Percentiles rank a stretch among this genome's conserved stretches.
These are phyloP conservation scores for Podila clonocystis DNA, from an alignment of 192 early-diverging fungal genomes.

Conservation along the genomic window DNA sequence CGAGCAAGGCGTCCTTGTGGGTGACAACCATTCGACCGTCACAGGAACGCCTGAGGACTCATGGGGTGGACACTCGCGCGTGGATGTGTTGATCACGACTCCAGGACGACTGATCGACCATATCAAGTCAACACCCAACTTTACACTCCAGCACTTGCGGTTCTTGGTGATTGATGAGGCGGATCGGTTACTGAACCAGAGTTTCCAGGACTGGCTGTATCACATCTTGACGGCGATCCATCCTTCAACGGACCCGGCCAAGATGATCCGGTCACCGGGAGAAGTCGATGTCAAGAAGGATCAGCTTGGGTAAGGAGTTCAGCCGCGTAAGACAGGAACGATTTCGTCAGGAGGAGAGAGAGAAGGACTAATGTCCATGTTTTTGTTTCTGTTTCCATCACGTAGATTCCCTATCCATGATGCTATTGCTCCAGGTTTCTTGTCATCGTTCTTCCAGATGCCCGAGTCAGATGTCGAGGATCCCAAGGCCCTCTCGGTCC, in stretches of 20 bases:
- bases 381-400: background rate
- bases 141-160: constrained; percentile 90
- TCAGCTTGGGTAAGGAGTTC: constrained; percentile 23
- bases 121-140: constrained; percentile 82
- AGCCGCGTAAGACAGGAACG: no score
- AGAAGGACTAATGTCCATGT: background rate
- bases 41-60: constrained; percentile 18
- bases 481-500: constrained; percentile 65
- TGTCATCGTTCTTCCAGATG: constrained; percentile 53
- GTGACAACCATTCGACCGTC: constrained; percentile 17
- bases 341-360: no score
- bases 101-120: constrained; percentile 97
- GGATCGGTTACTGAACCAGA: constrained; percentile 91
- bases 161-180: constrained; percentile 97
- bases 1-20: constrained; percentile 70
- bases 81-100: constrained; percentile 94
- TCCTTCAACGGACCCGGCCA: constrained; percentile 16
- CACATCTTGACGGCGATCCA: constrained; percentile 74
- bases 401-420: constrained; percentile 58
- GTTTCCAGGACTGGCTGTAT: constrained; percentile 91
- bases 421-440: constrained; percentile 58
- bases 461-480: constrained; percentile 61
- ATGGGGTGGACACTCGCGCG: constrained; percentile 69
- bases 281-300: constrained; percentile 25
- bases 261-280: constrained; percentile 17